Conservation (phyloP, 2,329 filamentous ascomycete species). For the Hymenoscyphus infarciens region DNA sequence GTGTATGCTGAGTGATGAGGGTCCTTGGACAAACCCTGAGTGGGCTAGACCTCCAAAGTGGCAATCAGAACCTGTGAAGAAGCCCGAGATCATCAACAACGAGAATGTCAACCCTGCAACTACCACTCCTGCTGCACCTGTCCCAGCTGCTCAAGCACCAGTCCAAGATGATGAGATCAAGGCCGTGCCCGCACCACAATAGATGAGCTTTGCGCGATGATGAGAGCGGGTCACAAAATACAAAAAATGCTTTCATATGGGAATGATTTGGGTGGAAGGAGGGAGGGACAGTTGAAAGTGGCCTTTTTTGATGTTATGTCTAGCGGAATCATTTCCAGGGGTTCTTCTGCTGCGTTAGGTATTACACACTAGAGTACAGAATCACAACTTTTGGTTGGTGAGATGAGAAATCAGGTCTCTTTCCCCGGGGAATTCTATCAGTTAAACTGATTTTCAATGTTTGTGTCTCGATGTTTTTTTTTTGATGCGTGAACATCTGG, state of each 20-base stretch:
- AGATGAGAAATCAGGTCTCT: background rate
- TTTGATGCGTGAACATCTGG: too few relatives aligned
- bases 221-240: background rate
- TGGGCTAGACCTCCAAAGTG: slow-evolving; percentile 65
- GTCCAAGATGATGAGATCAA: slow-evolving; percentile 25
- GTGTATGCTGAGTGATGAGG: slow-evolving; percentile 82
- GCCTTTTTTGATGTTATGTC: background rate
- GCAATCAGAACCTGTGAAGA: slow-evolving; percentile 43
- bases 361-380: background rate
- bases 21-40: slow-evolving; percentile 78
- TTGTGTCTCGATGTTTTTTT: too few relatives aligned
- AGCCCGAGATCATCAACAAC: slow-evolving; percentile 38
- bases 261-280: background rate
- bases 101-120: slow-evolving; percentile 25
- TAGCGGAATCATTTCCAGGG: background rate
- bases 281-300: background rate
- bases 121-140: slow-evolving; percentile 24
- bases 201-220: background rate
- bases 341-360: background rate
- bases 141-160: slow-evolving; percentile 14
- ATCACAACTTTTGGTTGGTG: background rate
- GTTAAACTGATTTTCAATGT: too few relatives aligned
- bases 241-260: background rate
- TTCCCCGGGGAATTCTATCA: too few relatives aligned
- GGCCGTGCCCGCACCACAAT: slow-evolving; percentile 25